Evolutionary conservation across 768 basidiomycete genomes (phyloP), one percentile per base, ranked within the genome.

Genomic region (Pulveroboletus sp.): DNA sequence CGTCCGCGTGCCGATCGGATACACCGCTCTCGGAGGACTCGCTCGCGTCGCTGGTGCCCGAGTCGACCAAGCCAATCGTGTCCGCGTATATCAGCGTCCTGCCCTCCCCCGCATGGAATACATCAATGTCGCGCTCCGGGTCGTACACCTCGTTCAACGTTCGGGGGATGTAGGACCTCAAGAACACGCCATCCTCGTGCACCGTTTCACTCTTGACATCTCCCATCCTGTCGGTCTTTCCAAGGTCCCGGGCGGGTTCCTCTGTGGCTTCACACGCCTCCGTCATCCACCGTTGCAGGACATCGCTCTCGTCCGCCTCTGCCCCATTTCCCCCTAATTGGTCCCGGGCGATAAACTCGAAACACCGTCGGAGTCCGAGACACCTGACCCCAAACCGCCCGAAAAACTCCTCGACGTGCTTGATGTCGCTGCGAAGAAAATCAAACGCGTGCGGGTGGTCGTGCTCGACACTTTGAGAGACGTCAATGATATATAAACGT

Each of bases 401-500:
- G 66, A 97, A 99, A 68, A 89, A 99, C 32, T 93, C 94, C 52
- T 96, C 93, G 38, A 93, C 76, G 65, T 99, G 98, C 58, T 83
- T 84, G 43, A 99, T 79, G 68, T 99, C 96, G 39, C 78, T 83
- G 26, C 94, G 85, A 33, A 99, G 77, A 71, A 99, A 99, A 68
- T 99, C 95, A 65, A 93, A 97, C 0, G 96, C 92, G 27, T 86
- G 77, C 0, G 95, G 96, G 60, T 99, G 96, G 68, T 98, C 95
- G 63, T 97, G 94, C 61, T 99, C 96, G 32, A 99, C 94, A 55
- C 92, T 94, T 66, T 99, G 96, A 1, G 94, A 96, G 51, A 99
- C 96, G 67, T 99, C 96, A 71, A 99, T 98, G 59, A 98, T 86
- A 69, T 81, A 93, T 15, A 96, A 77, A 61, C 92, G 90, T 1